These are phyloP conservation scores for Claviceps maximensis DNA, from an alignment of 2,329 filamentous ascomycete genomes.

Conservation along the genomic window DNA sequence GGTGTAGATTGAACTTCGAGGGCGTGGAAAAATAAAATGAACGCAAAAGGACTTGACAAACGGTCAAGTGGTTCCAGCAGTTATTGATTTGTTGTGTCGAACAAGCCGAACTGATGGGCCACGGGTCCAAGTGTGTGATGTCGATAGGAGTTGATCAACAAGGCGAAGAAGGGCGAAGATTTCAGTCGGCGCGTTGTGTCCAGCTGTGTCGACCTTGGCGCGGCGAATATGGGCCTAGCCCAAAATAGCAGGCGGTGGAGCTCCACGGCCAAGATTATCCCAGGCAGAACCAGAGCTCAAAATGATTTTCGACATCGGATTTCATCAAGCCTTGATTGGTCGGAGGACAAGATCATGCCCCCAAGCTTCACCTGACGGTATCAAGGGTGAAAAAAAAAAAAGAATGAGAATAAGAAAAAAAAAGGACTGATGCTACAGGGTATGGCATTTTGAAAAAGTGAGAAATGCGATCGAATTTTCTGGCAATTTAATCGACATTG, in stretches of 20 bases:
- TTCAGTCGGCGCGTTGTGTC: not conserved
- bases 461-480: not conserved
- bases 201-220: not conserved
- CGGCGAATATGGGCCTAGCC: not conserved
- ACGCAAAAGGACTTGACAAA: not conserved
- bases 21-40: not conserved
- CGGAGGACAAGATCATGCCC: not conserved
- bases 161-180: not conserved
- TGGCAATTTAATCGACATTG: not conserved
- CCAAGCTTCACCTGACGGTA: not conserved
- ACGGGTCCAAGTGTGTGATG: not conserved
- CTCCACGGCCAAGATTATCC: not conserved
- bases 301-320: not conserved
- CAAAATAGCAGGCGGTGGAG: not conserved
- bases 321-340: conserved; percentile 3
- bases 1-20: not conserved
- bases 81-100: not conserved
- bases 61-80: not conserved
- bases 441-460: not conserved
- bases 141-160: not conserved
- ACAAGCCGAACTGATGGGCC: not conserved
- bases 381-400: not conserved
- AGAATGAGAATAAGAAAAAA: not conserved
- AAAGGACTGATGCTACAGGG: not conserved
- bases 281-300: not conserved